Evolutionary conservation across 164 flowering plant species (phyloP), one percentile per base, ranked within the genome.

Genomic region (Chimonanthus praecox): DNA sequence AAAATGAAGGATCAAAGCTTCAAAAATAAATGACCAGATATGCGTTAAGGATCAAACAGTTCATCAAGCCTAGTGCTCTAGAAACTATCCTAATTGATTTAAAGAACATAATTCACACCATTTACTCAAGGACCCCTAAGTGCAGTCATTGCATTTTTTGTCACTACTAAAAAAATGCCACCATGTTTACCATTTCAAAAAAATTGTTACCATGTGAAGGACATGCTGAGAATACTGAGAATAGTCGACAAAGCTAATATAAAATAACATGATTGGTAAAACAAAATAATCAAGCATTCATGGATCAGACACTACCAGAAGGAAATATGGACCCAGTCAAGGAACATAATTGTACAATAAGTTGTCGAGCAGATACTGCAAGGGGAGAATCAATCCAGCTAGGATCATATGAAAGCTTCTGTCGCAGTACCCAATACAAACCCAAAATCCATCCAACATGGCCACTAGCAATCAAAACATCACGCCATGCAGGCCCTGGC

Each of bases 341-440:
- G 54, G 97, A 90, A 84, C 97, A 94, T 49, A 92, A 81, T 74
- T 89, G 97, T 48, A 95, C 83, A 71, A 95, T 85, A 69, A 94
- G 90, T 77, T 92, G 90, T 67, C 99, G 86, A 78, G 98, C 92
- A 81, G 92, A 86, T 51, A 90, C 97, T 18, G 97, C 99, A 71
- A 96, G 82, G 46, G 99, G 97, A 79, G 92, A 90, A 79, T 94
- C 97, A 72, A 92, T 78, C 99, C 98, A 93, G 75, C 82, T 83
- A 49, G 88, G 82, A 69, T 87, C 85, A 78, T 72, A 48, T 7
- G 88, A 85, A 71, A 87, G 87, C 84, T 88, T 96, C 69, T 84
- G 89, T 47, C 94, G 81, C 78, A 93, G 77, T n/a, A 90, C 87
- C 73, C 86, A 83, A 80, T 96, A 96, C 10, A 96, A 80, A 71